Percentiles rank a stretch among this genome's conserved stretches.
phyloP scores from a whole-genome alignment of 768 basidiomycete genomes.

The Pleurotus platypus region DNA sequence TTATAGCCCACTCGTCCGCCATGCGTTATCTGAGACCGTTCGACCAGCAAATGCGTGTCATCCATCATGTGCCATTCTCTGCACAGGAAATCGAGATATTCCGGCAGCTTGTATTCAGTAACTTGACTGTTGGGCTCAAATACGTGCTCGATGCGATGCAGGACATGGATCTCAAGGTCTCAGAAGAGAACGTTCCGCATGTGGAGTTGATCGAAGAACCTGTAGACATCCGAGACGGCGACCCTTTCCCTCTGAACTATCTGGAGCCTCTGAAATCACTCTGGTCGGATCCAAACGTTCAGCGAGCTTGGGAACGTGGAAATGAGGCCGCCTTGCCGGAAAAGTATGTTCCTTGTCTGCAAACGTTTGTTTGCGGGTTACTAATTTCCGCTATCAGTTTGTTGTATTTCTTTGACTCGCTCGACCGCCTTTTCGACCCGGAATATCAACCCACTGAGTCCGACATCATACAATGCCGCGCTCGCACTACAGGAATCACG shows the following conservation, averaged over 20 bases:
- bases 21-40: not conserved
- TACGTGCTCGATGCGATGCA: constrained; percentile 86
- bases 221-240: constrained; percentile 71
- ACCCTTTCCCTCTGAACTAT: constrained; percentile 72
- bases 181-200: constrained; percentile 53
- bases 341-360: constrained; percentile 51
- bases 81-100: constrained; percentile 81
- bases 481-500: constrained; percentile 88
- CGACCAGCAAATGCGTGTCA: constrained; percentile 90
- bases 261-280: constrained; percentile 63
- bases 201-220: constrained; percentile 65
- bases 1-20: not conserved
- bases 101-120: constrained; percentile 90
- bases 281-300: constrained; percentile 76
- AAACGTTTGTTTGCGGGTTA: not conserved
- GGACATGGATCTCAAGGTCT: constrained; percentile 77
- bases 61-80: constrained; percentile 85
- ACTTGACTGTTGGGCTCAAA: constrained; percentile 82
- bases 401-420: constrained; percentile 70
- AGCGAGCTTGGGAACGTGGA: constrained; percentile 73
- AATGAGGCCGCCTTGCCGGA: constrained; percentile 93
- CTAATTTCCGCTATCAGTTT: constrained; percentile 37
- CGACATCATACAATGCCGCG: constrained; percentile 84
- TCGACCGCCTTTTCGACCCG: constrained; percentile 78
- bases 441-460: constrained; percentile 74